Base-by-base conservation (phyloP, 352 stramenopile species). In the Globisporangium yorkense region DNA sequence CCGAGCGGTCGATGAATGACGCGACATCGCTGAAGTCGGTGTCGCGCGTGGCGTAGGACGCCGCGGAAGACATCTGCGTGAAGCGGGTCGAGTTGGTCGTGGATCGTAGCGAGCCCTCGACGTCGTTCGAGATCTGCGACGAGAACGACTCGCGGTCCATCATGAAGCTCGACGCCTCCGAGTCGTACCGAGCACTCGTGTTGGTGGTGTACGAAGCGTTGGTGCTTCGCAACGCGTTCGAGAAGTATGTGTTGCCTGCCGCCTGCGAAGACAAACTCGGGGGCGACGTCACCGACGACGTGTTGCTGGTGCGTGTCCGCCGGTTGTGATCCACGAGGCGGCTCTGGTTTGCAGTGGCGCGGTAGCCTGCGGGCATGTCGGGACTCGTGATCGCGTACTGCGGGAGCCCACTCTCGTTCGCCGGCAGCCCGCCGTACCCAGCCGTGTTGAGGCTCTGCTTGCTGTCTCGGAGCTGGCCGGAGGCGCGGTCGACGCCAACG, bases 371-470 rank as follows among this genome's bases (percentile, higher is more conserved):
- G 0, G 59, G 59, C 59, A 65, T 65, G 35, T 59, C 59, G 45
- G 59, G 59, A 8, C 59, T 65, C 46, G 59, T 65, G 59, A 65
- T 27, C 45, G 59, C 45, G 54, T 65, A 63, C 51, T 63, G 57
- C 2, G 57, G 57, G 40, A 63, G 16, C 2, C 57, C 57, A 43
- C 44, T 59, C 7, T 58, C 57, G 9, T 35, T 10, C 10, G 45
- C 41, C 0, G 57, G 53, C 16, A 60, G 46, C 4, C 59, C 59
- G 18, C 31, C 59, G 48, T 56, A 56, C 0, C 52, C 59, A 9
- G 39, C 16, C 18, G 53, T 59, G 51, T 56, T 51, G 44, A 60
- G n/a, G 45, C 54, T 54, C 24, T 9, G 48, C 40, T 65, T 59
- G 33, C 59, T 65, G 44, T 65, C 59, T 2, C 33, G 52, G 29